phyloP scores from a whole-genome alignment of 2,329 filamentous ascomycete genomes.

The Tympanopsis confertula region DNA sequence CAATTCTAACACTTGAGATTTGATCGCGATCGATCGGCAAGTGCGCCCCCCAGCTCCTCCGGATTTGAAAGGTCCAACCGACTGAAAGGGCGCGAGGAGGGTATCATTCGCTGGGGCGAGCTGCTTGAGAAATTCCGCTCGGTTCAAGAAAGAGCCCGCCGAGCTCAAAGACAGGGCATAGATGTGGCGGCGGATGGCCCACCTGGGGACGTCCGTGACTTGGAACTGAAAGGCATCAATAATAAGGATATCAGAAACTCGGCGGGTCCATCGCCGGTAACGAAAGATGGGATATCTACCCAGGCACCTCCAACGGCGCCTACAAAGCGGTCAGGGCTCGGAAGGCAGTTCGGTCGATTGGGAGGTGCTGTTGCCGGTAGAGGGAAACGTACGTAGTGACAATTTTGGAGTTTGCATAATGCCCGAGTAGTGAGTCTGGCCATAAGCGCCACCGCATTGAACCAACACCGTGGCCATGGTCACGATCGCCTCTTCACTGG shows the following conservation, averaged over 20 bases:
- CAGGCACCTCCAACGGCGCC: conserved; percentile 27
- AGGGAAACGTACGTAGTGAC: conserved; percentile 35
- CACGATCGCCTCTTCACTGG: too few species aligned
- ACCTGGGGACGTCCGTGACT: conserved; percentile 30
- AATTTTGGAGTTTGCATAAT: too few species aligned
- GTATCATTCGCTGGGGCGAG: conserved; percentile 80
- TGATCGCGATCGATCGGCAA: conserved; percentile 9
- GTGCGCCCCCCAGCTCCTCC: too few species aligned
- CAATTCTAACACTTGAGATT: conserved; percentile 13
- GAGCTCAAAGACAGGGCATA: conserved; percentile 45
- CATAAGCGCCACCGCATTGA: conserved; percentile 5
- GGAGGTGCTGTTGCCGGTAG: conserved; percentile 61
- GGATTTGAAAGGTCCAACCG: conserved; percentile 68
- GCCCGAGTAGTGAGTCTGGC: background rate
- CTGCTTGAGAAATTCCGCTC: conserved; percentile 87
- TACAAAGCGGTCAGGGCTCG: conserved; percentile 50
- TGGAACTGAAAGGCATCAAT: conserved; percentile 27
- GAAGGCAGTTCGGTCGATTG: conserved; percentile 58
- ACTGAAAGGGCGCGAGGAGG: conserved; percentile 70
- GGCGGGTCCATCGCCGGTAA: conserved; percentile 23
- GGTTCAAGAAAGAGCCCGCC: conserved; percentile 76
- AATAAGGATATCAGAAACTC: conserved; percentile 23
- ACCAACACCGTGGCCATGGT: too few species aligned
- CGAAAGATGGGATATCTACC: conserved; percentile 33
- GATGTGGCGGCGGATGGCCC: conserved; percentile 35